Evolutionary conservation across 2,329 filamentous ascomycete species (phyloP), one percentile per base, ranked within the genome.

Genomic region (Fusarium coicis): DNA sequence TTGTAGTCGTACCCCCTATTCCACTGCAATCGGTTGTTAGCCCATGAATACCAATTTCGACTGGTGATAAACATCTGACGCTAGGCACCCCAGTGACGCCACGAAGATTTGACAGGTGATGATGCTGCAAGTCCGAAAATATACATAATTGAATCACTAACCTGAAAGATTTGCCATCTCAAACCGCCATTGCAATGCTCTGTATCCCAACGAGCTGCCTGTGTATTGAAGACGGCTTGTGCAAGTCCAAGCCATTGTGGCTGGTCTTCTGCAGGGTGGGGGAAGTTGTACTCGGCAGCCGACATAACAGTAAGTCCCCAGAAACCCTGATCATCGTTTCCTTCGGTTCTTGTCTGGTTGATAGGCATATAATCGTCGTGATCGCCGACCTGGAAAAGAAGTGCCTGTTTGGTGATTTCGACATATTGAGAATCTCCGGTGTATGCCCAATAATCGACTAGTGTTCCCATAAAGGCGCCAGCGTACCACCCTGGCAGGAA

Each of bases 361-460:
- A 87, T 85, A 10, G 94, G 93, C 90, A 96, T 95, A 80, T 93
- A 96, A 78, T 96, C 91, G 64, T 90, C 84, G 77, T 92, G 87
- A 5, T 89, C 87, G 60, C 93, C 93, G 59, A 92, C 90, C 81
- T 97, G 94, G 79, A 89, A 91, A 52, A 95, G 86, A 75, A 97
- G 86, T 18, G 89, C 94, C 72, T 93, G 86, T 40, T 86, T 87
- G 21, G 90, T 88, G 46, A 93, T 83, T 21, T 90, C 84, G 79
- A 95, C 95, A 83, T 93, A 96, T 39, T 87, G 86, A 8, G 86
- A 83, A 78, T 96, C 93, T 26, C 91, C 91, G 0, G 93, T 96
- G 79, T 94, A 93, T 79, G 91, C 93, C 93, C 93, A 97, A 80
- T 96, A 96, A 77, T 96, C 93, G 59, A 97, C 86, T 70, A 96